These are phyloP conservation scores for Aspergillus conjunctus DNA, from an alignment of 495 filamentous ascomycete species.

Conservation along the genomic window DNA sequence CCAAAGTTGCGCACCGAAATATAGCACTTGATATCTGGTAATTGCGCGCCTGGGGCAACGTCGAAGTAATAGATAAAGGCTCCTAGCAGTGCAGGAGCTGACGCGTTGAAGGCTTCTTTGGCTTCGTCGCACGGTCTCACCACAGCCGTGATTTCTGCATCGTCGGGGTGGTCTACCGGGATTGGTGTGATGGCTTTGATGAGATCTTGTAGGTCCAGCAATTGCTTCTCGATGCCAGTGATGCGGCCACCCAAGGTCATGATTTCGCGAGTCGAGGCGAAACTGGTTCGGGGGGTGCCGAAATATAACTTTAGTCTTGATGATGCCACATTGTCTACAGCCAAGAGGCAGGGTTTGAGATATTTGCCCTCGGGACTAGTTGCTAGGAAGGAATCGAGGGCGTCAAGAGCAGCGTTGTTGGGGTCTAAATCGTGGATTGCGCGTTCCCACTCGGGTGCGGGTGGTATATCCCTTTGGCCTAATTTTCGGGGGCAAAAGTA, in stretches of 20 bases:
- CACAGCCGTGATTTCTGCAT: not conserved
- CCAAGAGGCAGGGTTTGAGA: not conserved
- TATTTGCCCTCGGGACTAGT: not conserved
- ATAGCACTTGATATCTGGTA: not conserved
- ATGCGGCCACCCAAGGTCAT: constrained; percentile 5
- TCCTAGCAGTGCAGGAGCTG: not conserved
- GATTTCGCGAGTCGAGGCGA: not conserved
- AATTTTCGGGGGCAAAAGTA: constrained; percentile 2
- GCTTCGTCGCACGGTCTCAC: not conserved
- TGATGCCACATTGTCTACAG: not conserved
- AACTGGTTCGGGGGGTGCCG: not conserved
- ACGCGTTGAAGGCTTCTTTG: not conserved
- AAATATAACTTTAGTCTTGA: constrained; percentile 2
- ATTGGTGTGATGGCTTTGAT: not conserved
- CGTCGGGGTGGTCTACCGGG: not conserved
- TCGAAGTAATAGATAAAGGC: not conserved
- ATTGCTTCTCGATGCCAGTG: not conserved
- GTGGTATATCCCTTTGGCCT: not conserved
- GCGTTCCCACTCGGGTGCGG: not conserved
- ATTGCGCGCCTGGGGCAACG: not conserved
- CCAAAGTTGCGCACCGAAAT: not conserved
- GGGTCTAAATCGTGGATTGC: not conserved
- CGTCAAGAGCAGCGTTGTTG: not conserved
- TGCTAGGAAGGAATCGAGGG: not conserved
- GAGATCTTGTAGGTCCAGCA: not conserved